Evolutionary conservation across 2,329 filamentous ascomycete species (phyloP).

Genomic region (Seiridium cupressi): DNA sequence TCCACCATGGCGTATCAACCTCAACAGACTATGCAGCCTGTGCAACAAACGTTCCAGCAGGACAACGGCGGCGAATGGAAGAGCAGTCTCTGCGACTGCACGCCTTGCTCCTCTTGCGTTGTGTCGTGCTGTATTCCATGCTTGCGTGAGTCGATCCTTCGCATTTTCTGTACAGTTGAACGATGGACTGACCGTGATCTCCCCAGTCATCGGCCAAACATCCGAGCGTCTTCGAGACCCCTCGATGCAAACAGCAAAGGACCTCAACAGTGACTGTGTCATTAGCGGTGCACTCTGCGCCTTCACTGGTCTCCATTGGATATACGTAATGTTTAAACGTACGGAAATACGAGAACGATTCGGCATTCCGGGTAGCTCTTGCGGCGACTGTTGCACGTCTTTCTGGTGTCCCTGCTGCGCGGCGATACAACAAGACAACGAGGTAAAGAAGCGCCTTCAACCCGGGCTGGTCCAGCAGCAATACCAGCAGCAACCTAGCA

Average conservation of each 20-base stretch:
- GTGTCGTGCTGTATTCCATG: conserved; percentile 28
- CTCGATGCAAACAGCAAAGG: conserved; percentile 22
- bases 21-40: conserved; percentile 4
- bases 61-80: conserved; percentile 25
- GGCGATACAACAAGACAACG: conserved; percentile 58
- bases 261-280: conserved; percentile 27
- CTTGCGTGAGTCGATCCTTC: conserved; percentile 18
- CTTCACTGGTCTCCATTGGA: conserved; percentile 27
- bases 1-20: conserved; percentile 2
- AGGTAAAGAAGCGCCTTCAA: conserved; percentile 34
- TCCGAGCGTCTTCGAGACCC: conserved; percentile 28
- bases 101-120: conserved; percentile 24
- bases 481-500: conserved; percentile 34
- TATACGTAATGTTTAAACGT: conserved; percentile 41
- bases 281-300: conserved; percentile 21
- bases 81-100: conserved; percentile 24
- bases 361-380: conserved; percentile 39
- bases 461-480: conserved; percentile 29
- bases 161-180: neutral
- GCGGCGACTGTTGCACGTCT: conserved; percentile 34
- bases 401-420: conserved; percentile 48
- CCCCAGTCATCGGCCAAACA: conserved; percentile 28
- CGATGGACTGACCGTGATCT: neutral
- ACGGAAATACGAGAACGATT: conserved; percentile 40
- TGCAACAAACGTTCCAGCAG: neutral